These are phyloP conservation scores for Tubosaeta sp. DNA, from an alignment of 768 basidiomycete species.

Conservation along the genomic window DNA sequence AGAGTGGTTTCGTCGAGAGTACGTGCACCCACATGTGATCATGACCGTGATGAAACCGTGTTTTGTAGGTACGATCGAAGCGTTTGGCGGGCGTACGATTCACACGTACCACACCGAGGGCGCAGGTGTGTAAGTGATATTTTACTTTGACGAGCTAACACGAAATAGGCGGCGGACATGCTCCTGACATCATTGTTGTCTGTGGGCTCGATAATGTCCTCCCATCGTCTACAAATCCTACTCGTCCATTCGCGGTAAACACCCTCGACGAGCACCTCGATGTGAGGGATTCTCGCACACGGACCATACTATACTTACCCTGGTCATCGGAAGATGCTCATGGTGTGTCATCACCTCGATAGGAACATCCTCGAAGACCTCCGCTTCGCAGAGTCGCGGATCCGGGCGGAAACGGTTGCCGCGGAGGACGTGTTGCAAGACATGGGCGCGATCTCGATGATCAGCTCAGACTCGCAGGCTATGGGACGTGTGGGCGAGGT, in stretches of 20 bases:
- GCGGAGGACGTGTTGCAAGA: constrained; percentile 97
- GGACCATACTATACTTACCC: neutral
- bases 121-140: constrained; percentile 50
- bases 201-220: constrained; percentile 86
- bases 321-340: constrained; percentile 72
- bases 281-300: constrained; percentile 43
- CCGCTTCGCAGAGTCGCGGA: constrained; percentile 94
- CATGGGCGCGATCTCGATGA: constrained; percentile 92
- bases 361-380: constrained; percentile 89
- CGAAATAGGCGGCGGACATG: constrained; percentile 79
- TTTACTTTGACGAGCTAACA: neutral
- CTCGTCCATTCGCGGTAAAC: constrained; percentile 85
- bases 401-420: constrained; percentile 93
- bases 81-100: constrained; percentile 87
- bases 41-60: neutral
- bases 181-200: constrained; percentile 98
- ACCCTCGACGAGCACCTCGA: constrained; percentile 97
- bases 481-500: constrained; percentile 99
- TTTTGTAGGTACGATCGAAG: constrained; percentile 71
- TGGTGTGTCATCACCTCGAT: constrained; percentile 99
- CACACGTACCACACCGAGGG: constrained; percentile 98
- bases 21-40: constrained; percentile 18
- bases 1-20: constrained; percentile 97
- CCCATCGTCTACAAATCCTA: constrained; percentile 96
- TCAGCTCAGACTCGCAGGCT: constrained; percentile 93